These are phyloP conservation scores for Neckera pumila DNA, from an alignment of 225 moss, liverwort and hornwort species.

Conservation along the genomic window DNA sequence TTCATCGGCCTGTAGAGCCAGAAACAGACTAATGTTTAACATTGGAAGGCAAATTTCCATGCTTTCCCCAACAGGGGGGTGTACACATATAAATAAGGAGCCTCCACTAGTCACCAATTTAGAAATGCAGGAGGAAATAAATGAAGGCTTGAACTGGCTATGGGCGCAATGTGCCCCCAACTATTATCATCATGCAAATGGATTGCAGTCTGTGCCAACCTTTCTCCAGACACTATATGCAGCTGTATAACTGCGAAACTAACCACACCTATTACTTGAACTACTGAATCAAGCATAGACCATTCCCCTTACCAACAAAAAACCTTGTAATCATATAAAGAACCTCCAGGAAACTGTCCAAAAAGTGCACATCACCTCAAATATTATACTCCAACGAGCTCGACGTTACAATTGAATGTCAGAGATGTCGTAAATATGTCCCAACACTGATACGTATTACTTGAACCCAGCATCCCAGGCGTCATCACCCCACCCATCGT, in stretches of 20 bases:
- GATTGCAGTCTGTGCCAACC: slow-evolving; percentile 7
- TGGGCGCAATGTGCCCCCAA: slow-evolving; percentile 52
- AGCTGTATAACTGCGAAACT: slow-evolving; percentile 11
- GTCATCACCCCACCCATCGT: slow-evolving; percentile 46
- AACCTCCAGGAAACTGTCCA: not conserved
- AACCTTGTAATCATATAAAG: not conserved
- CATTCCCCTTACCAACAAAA: not conserved
- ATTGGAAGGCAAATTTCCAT: not conserved
- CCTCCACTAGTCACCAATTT: not conserved
- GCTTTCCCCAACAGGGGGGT: not conserved
- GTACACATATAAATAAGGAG: not conserved
- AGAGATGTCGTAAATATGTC: not conserved
- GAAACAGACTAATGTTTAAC: not conserved
- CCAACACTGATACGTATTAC: not conserved
- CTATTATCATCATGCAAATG: slow-evolving; percentile 22
- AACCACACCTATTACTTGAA: not conserved
- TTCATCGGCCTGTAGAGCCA: not conserved
- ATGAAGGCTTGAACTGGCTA: slow-evolving; percentile 24
- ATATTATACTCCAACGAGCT: not conserved
- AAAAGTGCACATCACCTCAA: not conserved
- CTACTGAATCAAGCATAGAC: not conserved
- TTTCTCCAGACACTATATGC: slow-evolving; percentile 20
- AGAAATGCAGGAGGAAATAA: not conserved
- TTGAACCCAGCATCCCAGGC: slow-evolving; percentile 61
- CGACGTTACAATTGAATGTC: not conserved